Percentiles rank a stretch among this genome's conserved stretches.
Evolutionary conservation across 495 filamentous ascomycete genomes (phyloP).

Genomic region (Daldinia vernicosa): DNA sequence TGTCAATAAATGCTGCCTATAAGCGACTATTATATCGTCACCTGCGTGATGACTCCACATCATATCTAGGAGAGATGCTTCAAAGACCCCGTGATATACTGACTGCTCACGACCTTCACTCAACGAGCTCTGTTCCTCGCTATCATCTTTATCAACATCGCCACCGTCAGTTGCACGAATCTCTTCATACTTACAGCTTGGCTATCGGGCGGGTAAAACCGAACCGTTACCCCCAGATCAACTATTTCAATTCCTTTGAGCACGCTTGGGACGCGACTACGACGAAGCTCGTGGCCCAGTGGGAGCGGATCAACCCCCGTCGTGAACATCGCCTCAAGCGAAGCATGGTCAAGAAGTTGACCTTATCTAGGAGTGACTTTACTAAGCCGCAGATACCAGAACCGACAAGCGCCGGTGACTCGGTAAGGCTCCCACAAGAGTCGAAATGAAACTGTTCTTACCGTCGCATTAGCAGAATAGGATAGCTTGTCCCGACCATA

Average conservation of each 20-base stretch:
- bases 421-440: conserved; percentile 34
- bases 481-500: conserved; percentile 1
- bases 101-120: conserved; percentile 14
- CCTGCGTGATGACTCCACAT: conserved; percentile 44
- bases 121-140: conserved; percentile 19
- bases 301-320: conserved; percentile 29
- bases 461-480: conserved; percentile 26
- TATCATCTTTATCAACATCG: conserved; percentile 5
- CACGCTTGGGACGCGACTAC: conserved; percentile 35
- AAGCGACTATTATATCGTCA: conserved; percentile 24
- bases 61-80: conserved; percentile 46
- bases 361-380: conserved; percentile 26
- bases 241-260: conserved; percentile 23
- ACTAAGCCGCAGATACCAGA: conserved; percentile 19
- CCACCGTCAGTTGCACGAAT: conserved; percentile 13
- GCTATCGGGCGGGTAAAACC: conserved; percentile 18
- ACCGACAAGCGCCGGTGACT: conserved; percentile 32
- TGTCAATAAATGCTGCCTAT: conserved; percentile 41
- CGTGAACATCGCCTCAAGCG: conserved; percentile 35
- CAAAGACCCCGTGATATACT: conserved; percentile 41
- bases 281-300: conserved; percentile 37
- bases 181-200: conserved; percentile 9
- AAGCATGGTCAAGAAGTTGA: conserved; percentile 45
- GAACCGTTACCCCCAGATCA: conserved; percentile 9
- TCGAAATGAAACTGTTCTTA: conserved; percentile 26